A percentile compares a stretch with the other conserved stretches of the same genome.
phyloP scores from a whole-genome alignment of 306 rosid genomes.

The Cucumis sativus region Cucumber_9930_V3 NC_026657.2:31834501-31835000 shows the following conservation, averaged over 20 bases:
- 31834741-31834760: background rate
- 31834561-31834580: background rate
- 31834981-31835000: constrained; percentile 91
- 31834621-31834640: too few species aligned
- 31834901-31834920: constrained; percentile 72
- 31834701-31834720: too few species aligned
- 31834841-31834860: constrained; percentile 87
- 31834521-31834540: background rate
- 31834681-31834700: too few species aligned
- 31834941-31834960: background rate
- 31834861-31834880: constrained; percentile 95
- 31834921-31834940: background rate
- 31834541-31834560: background rate
- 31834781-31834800: background rate
- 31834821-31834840: constrained; percentile 97
- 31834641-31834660: too few species aligned
- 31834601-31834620: background rate
- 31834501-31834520: too few species aligned
- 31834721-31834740: background rate
- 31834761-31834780: background rate
- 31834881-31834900: constrained; percentile 96
- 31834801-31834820: constrained; percentile 3
- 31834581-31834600: background rate
- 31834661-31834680: too few species aligned
- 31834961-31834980: background rate